phyloP scores from a whole-genome alignment of 139 green algal species.

The Pseudopediastrum boryanum region DNA sequence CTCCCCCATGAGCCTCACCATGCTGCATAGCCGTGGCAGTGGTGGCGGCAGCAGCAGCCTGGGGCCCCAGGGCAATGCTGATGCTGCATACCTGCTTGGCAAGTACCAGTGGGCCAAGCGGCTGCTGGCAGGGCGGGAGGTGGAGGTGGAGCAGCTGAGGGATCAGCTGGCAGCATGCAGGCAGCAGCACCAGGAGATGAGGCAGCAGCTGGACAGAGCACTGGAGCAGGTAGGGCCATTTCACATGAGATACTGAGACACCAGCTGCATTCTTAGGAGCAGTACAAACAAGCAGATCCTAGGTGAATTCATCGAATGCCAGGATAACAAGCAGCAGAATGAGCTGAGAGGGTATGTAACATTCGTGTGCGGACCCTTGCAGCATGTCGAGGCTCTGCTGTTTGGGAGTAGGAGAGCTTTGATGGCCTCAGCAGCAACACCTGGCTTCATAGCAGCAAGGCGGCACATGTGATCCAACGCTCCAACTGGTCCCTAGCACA shows the following conservation, averaged over 20 bases:
- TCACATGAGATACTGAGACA: too few species aligned
- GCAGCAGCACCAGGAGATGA: slow-evolving; percentile 15
- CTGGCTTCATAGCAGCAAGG: too few species aligned
- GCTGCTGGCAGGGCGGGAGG: not conserved
- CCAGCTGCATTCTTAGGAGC: not conserved
- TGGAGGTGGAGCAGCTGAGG: not conserved
- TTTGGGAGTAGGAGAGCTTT: too few species aligned
- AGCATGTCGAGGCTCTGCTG: not conserved
- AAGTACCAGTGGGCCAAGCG: slow-evolving; percentile 31
- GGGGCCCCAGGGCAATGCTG: too few species aligned
- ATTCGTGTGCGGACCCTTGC: not conserved
- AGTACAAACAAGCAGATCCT: slow-evolving; percentile 1
- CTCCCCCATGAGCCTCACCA: not conserved
- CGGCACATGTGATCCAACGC: too few species aligned
- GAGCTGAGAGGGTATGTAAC: slow-evolving; percentile 16
- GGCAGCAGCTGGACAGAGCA: slow-evolving; percentile 14
- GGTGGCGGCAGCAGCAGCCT: slow-evolving; percentile 19
- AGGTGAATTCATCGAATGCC: too few species aligned
- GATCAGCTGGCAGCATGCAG: not conserved
- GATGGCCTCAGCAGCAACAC: too few species aligned
- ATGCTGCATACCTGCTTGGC: slow-evolving; percentile 2
- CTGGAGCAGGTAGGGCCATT: not conserved
- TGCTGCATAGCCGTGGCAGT: not conserved
- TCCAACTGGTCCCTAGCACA: too few species aligned
- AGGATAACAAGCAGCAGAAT: not conserved